Evolutionary conservation across 257 asterid species (phyloP).

Genomic region (Plantago elongata): DNA sequence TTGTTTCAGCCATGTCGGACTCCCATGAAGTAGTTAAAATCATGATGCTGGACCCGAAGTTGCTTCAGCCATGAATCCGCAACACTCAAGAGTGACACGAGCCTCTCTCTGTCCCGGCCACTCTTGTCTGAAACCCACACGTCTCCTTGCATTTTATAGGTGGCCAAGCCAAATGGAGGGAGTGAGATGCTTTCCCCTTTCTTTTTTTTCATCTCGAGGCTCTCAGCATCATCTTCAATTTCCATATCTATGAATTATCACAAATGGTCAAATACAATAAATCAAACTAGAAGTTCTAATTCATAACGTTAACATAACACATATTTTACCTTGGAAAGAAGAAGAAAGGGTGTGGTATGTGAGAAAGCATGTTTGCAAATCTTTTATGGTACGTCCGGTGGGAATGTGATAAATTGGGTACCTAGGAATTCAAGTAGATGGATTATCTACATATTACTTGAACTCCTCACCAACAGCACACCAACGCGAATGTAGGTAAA

Average conservation of each 20-base stretch:
- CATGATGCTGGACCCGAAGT: slow-evolving; percentile 81
- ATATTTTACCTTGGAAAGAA: slow-evolving; percentile 59
- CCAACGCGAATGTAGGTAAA: not conserved
- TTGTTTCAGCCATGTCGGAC: slow-evolving; percentile 42
- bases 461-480: not conserved
- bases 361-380: slow-evolving; percentile 67
- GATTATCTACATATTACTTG: not conserved
- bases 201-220: slow-evolving; percentile 26
- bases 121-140: slow-evolving; percentile 47
- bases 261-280: not conserved
- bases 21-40: slow-evolving; percentile 87
- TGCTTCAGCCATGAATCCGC: slow-evolving; percentile 98
- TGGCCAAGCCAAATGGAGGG: slow-evolving; percentile 77
- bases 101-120: slow-evolving; percentile 45
- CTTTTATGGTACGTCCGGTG: slow-evolving; percentile 44
- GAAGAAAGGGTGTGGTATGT: slow-evolving; percentile 83
- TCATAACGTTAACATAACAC: not conserved
- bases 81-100: slow-evolving; percentile 60
- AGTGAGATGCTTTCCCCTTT: slow-evolving; percentile 33
- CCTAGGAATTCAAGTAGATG: slow-evolving; percentile 31
- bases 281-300: not conserved
- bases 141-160: slow-evolving; percentile 65
- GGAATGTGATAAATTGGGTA: slow-evolving; percentile 86
- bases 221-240: slow-evolving; percentile 24
- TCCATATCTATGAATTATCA: slow-evolving; percentile 27